phyloP scores from a whole-genome alignment of 78 protist species.

The Monosiga brevicollis region DNA sequence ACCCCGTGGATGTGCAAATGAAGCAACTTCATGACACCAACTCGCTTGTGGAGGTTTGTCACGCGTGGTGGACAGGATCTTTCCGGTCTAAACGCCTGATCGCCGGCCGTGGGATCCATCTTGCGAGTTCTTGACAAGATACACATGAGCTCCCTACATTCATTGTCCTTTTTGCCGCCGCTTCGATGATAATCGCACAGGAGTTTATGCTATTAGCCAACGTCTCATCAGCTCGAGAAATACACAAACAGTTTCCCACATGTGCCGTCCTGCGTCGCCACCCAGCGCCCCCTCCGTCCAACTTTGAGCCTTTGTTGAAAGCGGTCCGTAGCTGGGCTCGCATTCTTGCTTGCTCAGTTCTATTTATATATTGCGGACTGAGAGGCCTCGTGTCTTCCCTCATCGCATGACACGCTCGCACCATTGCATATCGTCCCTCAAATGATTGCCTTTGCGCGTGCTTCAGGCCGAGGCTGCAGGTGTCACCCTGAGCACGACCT shows the following conservation, averaged over 20 bases:
- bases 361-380: no score
- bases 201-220: conserved; percentile 94
- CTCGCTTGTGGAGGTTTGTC: conserved; percentile 59
- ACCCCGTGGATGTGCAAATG: conserved; percentile 28
- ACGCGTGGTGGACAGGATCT: no score
- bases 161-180: no score
- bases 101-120: no score
- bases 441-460: not conserved
- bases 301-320: conserved; percentile 1
- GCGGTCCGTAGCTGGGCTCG: not conserved
- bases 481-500: not conserved
- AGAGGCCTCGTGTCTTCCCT: no score
- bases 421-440: no score
- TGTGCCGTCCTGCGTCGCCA: conserved; percentile 68
- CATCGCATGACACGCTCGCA: no score
- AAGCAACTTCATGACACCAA: conserved; percentile 24
- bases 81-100: no score
- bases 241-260: conserved; percentile 45
- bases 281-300: conserved; percentile 20
- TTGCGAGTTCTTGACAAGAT: no score
- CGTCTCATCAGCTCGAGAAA: conserved; percentile 58
- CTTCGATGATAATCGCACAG: no score
- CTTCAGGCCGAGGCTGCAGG: not conserved
- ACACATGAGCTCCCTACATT: no score
- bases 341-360: no score